Evolutionary conservation across 2,329 filamentous ascomycete genomes (phyloP).

Genomic region (Aspergillus japonicus): DNA sequence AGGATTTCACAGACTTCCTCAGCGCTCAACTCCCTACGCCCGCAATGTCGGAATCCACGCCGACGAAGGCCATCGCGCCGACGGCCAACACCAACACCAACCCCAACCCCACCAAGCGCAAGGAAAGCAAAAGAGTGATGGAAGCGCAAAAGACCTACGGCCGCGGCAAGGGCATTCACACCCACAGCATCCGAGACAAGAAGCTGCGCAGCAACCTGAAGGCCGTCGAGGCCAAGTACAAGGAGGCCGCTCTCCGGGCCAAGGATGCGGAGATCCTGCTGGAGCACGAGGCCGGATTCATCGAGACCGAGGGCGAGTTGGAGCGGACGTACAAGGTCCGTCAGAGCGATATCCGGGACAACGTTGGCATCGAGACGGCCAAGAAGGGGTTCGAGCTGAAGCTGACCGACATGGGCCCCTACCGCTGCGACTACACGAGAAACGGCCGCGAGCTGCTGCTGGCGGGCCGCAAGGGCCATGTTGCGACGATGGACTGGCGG

Average conservation of each 20-base stretch:
- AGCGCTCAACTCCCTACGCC: neutral
- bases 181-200: constrained; percentile 77
- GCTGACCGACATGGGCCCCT: constrained; percentile 79
- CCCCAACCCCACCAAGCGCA: constrained; percentile 30
- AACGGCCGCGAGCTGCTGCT: constrained; percentile 85
- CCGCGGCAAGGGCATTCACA: constrained; percentile 72
- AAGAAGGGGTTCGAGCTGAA: constrained; percentile 92
- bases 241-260: constrained; percentile 75
- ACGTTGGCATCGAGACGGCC: constrained; percentile 77
- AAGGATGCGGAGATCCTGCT: constrained; percentile 91
- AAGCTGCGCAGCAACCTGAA: constrained; percentile 81
- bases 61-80: constrained; percentile 30
- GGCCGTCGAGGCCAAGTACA: constrained; percentile 76
- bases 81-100: constrained; percentile 16
- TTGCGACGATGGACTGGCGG: constrained; percentile 96
- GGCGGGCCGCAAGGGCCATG: constrained; percentile 86
- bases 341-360: constrained; percentile 77
- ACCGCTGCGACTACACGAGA: constrained; percentile 81
- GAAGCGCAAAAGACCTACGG: constrained; percentile 76
- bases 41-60: constrained; percentile 31
- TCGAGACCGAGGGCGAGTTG: constrained; percentile 83
- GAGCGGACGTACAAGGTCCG: constrained; percentile 91
- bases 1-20: neutral
- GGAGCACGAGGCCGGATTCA: constrained; percentile 79
- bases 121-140: constrained; percentile 40